Evolutionary conservation across 1,139 yeast genomes (phyloP), one percentile per base, ranked within the genome.

Genomic region (Pichia sp.): DNA sequence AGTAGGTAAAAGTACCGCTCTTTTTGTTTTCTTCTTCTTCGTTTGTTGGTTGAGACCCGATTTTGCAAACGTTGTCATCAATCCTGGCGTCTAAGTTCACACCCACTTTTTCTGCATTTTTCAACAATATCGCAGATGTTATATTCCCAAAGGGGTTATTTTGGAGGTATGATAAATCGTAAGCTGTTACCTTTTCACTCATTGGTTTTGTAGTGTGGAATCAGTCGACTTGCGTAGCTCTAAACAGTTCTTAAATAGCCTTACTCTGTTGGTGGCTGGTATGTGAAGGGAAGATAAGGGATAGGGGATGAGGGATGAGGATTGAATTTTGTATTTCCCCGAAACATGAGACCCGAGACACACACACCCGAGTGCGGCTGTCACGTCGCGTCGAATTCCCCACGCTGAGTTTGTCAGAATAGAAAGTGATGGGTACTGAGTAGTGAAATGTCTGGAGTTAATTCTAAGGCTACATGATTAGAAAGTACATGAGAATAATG

Each of bases 91-190:
- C n/a, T 7, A 13, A 14, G n/a, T 24, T 21, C 12, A 23, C 16
- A 20, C 26, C 30, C n/a, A 29, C 27, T 16, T 24, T 42, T 32
- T 11, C 38, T 30, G 16, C 30, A 32, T 38, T 42, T 26, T 8
- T 30, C 13, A 27, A 32, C 24, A 30, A 29, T 14, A 52, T 35
- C 13, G 42, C 32, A 14, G 47, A 49, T 1, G 57, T 52, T 11
- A 54, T 42, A 11, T 49, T 37, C 27, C 47, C 47, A 33, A 44
- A 52, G 6, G 56, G 58, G 23, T 54, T 51, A 3, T 34, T 29
- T 14, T 39, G 37, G 15, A 40, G 30, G 17, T 39, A 32, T 1
- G 41, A 22, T 18, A 37, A 29, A 29, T 50, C 53, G 27, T 44
- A 49, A 7, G 48, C 36, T 19, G 50, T 42, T 20, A 48, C 49